These are phyloP conservation scores for Rubroboletus pulcherrimus DNA, from an alignment of 768 basidiomycete species.

Conservation along the genomic window DNA sequence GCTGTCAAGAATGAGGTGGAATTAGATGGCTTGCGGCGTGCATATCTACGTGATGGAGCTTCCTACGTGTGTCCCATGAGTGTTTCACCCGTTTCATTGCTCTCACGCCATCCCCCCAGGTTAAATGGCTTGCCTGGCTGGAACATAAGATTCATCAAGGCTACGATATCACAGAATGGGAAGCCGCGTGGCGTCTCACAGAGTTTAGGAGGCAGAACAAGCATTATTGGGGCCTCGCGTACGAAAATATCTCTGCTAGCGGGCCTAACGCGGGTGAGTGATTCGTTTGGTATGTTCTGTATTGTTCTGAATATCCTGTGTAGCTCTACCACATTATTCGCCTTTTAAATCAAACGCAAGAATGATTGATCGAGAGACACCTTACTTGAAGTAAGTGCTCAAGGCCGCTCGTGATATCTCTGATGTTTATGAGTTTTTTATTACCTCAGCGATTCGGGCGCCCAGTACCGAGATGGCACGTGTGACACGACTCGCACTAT, in stretches of 20 bases:
- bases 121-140: conserved; percentile 87
- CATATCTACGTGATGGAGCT: conserved; percentile 88
- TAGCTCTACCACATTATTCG: conserved; percentile 88
- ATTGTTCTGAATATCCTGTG: background rate
- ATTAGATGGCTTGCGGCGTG: conserved; percentile 74
- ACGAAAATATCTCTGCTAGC: conserved; percentile 84
- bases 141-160: conserved; percentile 74
- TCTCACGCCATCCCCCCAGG: conserved; percentile 34
- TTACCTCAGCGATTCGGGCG: conserved; percentile 79
- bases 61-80: conserved; percentile 58
- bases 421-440: conserved; percentile 11
- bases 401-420: conserved; percentile 8
- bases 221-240: conserved; percentile 80
- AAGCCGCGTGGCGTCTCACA: conserved; percentile 80
- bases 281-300: background rate
- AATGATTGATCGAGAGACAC: conserved; percentile 72
- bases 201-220: conserved; percentile 69
- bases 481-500: conserved; percentile 80
- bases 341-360: conserved; percentile 66
- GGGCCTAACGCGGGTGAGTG: conserved; percentile 77
- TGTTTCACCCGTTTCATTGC: conserved; percentile 2
- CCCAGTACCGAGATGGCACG: conserved; percentile 86
- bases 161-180: conserved; percentile 87
- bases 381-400: conserved; percentile 79
- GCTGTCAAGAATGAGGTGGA: conserved; percentile 87